Evolutionary conservation across 805 yeast genomes (phyloP), one percentile per base, ranked within the genome.

Genomic region (Geotrichum ghanense): DNA sequence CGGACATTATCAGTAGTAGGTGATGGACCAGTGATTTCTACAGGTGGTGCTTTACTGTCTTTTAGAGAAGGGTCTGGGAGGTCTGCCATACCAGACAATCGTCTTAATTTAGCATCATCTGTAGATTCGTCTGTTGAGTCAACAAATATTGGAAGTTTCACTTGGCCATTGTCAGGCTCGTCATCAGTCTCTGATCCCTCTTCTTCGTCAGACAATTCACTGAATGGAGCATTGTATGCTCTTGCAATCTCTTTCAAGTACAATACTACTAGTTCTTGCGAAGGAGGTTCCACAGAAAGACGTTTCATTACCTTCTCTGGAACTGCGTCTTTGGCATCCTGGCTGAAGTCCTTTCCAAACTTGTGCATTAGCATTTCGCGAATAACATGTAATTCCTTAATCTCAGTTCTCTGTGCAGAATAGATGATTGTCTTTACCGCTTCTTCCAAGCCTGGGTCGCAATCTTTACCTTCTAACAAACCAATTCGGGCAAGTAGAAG

Each of bases 181-280:
- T 60, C 69, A 22, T 56, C 65, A 44, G 54, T 58, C n/a, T 56
- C 62, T 2, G 48, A 54, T 2, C 49, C 61, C 9, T 39, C 22
- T 61, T 9, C 59, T 57, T 9, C 53, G 52, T 41, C 45, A 47
- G 43, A 51, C 10, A 60, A 60, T 12, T 78, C 81, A 25, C 85
- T 78, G 56, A 78, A 88, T 1, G 87, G 83, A 0, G 80, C 92
- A 20, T 73, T 72, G 57, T 88, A 87, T 0, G 95, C 83, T 45
- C 70, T 70, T 1, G 95, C 95, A 50, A 87, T 87, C 57, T 87
- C 96, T 46, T 74, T 68, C 51, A 88, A 67, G 56, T 88, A 88
- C 49, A 83, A 62, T 14, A 72, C 70, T 1, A 87, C 92, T 47
- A 87, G 68, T 21, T 72, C 77, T 40, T 69, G 72, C 3, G 72